Evolutionary conservation across 2,329 filamentous ascomycete species (phyloP).

Genomic region (Penicillium aurantiogriseum): DNA sequence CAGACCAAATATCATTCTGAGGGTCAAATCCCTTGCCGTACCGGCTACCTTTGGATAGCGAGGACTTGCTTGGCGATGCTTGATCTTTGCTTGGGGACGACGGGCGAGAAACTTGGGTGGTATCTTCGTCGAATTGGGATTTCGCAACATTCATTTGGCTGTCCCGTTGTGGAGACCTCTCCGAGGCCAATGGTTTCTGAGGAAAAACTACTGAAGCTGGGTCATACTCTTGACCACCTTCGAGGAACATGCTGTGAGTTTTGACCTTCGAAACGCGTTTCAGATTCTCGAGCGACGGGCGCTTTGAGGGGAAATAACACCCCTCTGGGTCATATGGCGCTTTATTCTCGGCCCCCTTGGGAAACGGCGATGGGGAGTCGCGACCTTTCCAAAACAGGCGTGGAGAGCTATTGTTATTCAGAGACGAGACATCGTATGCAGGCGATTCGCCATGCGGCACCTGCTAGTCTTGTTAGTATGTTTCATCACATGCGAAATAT

Average conservation of each 20-base stretch:
- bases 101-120: slow-evolving; percentile 34
- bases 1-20: slow-evolving; percentile 66
- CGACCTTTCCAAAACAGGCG: slow-evolving; percentile 86
- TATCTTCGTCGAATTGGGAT: slow-evolving; percentile 24
- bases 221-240: slow-evolving; percentile 91
- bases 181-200: slow-evolving; percentile 74
- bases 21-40: slow-evolving; percentile 63
- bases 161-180: slow-evolving; percentile 56
- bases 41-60: slow-evolving; percentile 65
- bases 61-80: slow-evolving; percentile 83
- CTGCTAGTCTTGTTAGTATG: slow-evolving; percentile 53
- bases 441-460: slow-evolving; percentile 71
- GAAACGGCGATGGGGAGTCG: slow-evolving; percentile 65
- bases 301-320: slow-evolving; percentile 70
- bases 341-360: slow-evolving; percentile 68
- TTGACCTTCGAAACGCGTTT: slow-evolving; percentile 94
- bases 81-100: slow-evolving; percentile 66
- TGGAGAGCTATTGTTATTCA: slow-evolving; percentile 65
- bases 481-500: background rate
- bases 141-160: slow-evolving; percentile 71
- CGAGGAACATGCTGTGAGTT: slow-evolving; percentile 96
- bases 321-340: slow-evolving; percentile 57
- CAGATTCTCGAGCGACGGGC: slow-evolving; percentile 91
- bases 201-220: slow-evolving; percentile 72
- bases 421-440: slow-evolving; percentile 80